Percentiles rank a stretch among this genome's conserved stretches.
phyloP scores from a whole-genome alignment of 2,329 filamentous ascomycete species.

The Monosporascus sp. region DNA sequence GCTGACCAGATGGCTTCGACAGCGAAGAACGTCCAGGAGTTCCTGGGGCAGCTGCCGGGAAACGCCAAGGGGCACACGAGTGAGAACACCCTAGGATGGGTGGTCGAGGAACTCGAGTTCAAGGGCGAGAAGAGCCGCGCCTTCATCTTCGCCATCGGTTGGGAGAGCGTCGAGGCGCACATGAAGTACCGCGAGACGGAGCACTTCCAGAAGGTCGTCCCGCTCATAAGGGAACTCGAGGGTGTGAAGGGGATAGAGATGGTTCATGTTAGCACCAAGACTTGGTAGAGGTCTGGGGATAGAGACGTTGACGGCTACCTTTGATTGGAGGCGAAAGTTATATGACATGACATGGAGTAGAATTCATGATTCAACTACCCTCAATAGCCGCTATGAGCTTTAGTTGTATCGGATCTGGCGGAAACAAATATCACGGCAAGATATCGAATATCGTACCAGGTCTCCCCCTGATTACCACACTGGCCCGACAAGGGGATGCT shows the following conservation, averaged over 20 bases:
- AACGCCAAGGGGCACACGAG: conserved; percentile 7
- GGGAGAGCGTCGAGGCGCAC: conserved; percentile 15
- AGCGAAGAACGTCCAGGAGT: conserved; percentile 1
- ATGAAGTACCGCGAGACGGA: conserved; percentile 9
- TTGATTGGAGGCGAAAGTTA: no score
- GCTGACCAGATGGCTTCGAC: background rate
- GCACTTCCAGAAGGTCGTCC: conserved; percentile 8
- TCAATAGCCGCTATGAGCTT: no score
- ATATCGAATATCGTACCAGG: no score
- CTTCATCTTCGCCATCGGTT: conserved; percentile 15
- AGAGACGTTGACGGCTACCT: no score
- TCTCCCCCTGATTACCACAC: no score
- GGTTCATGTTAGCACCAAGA: conserved; percentile 10
- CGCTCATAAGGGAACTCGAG: conserved; percentile 7
- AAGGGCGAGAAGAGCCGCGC: conserved; percentile 11
- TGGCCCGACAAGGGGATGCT: no score
- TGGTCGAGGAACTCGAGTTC: conserved; percentile 11
- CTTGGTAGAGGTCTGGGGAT: background rate
- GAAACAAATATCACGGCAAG: no score
- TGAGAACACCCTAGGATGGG: conserved; percentile 15
- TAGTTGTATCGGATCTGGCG: no score
- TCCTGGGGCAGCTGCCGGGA: background rate
- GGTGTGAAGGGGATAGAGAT: conserved; percentile 14
- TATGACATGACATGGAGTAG: no score
- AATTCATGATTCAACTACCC: no score